Percentiles rank a stretch among this genome's conserved stretches.
phyloP scores from a whole-genome alignment of 805 yeast species.

The Starmerella khaoyaiensis region DNA sequence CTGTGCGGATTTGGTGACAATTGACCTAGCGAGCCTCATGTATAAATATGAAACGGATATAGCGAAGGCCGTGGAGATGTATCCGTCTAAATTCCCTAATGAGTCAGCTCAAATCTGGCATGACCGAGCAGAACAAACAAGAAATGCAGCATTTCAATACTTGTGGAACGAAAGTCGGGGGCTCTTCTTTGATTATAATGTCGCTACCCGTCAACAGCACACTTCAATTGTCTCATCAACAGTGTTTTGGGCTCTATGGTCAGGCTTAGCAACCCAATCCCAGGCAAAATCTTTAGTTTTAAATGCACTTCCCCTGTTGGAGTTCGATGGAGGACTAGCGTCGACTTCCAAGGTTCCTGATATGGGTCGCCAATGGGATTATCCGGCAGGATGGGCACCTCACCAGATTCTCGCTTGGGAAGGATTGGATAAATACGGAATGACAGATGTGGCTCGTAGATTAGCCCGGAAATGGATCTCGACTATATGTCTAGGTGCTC shows the following conservation, averaged over 20 bases:
- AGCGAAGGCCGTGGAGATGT: conserved; percentile 46
- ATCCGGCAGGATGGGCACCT: conserved; percentile 98
- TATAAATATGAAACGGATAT: conserved; percentile 87
- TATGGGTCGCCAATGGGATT: conserved; percentile 82
- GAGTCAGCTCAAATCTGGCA: conserved; percentile 51
- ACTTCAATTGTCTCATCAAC: conserved; percentile 69
- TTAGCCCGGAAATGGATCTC: conserved; percentile 79
- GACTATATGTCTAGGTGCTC: conserved; percentile 66
- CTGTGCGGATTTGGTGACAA: conserved; percentile 80
- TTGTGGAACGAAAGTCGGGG: conserved; percentile 75
- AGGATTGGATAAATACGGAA: conserved; percentile 67
- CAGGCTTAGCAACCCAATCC: conserved; percentile 49
- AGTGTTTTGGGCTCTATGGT: conserved; percentile 85
- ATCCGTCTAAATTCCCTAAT: conserved; percentile 36
- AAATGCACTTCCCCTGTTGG: conserved; percentile 53
- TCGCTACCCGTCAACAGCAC: conserved; percentile 41
- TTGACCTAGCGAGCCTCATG: conserved; percentile 72
- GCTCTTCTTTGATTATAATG: conserved; percentile 73
- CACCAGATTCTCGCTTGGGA: conserved; percentile 92
- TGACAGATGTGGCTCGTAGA: conserved; percentile 47
- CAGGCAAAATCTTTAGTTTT: conserved; percentile 56
- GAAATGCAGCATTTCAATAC: conserved; percentile 45
- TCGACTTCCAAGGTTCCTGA: conserved; percentile 77
- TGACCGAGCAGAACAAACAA: conserved; percentile 42
- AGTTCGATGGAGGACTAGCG: conserved; percentile 77